Conservation (phyloP, 2,329 filamentous ascomycete species). For the Scedosporium apiospermum region DNA sequence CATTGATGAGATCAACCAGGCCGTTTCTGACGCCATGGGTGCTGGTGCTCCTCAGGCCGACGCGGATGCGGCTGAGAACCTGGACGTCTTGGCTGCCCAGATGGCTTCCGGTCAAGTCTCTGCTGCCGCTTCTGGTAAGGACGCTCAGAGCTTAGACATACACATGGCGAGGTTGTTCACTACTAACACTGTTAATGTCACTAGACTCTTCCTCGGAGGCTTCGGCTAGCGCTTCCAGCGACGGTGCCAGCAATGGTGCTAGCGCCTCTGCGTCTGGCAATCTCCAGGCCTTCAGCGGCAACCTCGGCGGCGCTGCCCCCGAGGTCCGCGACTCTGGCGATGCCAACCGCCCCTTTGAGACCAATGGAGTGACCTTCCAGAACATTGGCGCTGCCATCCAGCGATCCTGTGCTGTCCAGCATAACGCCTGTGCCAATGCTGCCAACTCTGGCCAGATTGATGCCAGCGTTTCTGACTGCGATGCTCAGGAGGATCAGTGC, state of each 20-base stretch:
- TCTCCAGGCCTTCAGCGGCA: conserved; percentile 35
- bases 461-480: conserved; percentile 29
- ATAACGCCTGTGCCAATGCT: conserved; percentile 38
- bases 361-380: conserved; percentile 45
- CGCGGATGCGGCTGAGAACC: background rate
- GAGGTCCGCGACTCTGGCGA: conserved; percentile 27
- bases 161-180: no score
- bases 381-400: conserved; percentile 33
- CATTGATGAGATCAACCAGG: conserved; percentile 41
- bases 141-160: background rate
- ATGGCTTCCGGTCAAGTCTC: conserved; percentile 1
- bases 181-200: no score
- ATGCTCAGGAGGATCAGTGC: conserved; percentile 29
- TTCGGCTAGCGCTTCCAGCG: background rate
- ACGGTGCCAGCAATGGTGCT: conserved; percentile 2
- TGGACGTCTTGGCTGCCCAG: background rate
- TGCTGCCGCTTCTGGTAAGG: conserved; percentile 2
- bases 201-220: no score
- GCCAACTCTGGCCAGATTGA: conserved; percentile 31
- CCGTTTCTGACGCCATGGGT: conserved; percentile 21
- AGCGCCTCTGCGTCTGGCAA: conserved; percentile 16
- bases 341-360: conserved; percentile 33
- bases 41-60: conserved; percentile 3
- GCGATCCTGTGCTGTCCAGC: conserved; percentile 38
- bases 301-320: conserved; percentile 29